These are phyloP conservation scores for Penstemon eatonii DNA, from an alignment of 257 asterid genomes.

Conservation along the genomic window DNA sequence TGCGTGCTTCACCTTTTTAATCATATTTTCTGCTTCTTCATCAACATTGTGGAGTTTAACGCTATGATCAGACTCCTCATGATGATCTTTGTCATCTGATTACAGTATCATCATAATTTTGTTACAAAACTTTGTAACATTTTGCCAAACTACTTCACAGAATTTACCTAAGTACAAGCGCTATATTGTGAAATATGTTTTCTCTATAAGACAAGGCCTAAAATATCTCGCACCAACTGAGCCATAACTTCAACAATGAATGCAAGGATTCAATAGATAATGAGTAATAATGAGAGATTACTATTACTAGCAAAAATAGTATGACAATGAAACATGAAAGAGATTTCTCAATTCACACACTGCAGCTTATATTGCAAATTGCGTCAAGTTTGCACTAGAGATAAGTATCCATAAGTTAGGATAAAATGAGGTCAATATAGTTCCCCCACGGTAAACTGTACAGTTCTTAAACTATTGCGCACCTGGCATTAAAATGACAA, in stretches of 20 bases:
- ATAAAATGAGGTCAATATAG: background rate
- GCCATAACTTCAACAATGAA: conserved; percentile 15
- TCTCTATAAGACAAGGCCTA: conserved; percentile 5
- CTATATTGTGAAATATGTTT: conserved; percentile 1
- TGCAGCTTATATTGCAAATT: background rate
- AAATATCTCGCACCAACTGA: conserved; percentile 11
- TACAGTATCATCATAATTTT: conserved; percentile 22
- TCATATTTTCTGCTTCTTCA: conserved; percentile 76
- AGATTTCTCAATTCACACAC: conserved; percentile 12
- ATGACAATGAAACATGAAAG: background rate
- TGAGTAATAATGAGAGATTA: background rate
- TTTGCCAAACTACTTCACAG: conserved; percentile 13
- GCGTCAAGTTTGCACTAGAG: conserved; percentile 8
- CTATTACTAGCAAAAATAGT: background rate
- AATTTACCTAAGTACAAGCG: conserved; percentile 16
- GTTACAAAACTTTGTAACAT: conserved; percentile 9
- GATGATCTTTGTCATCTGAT: conserved; percentile 76
- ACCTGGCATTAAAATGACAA: background rate
- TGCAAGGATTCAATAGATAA: conserved; percentile 15
- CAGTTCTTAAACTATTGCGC: background rate
- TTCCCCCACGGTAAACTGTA: background rate
- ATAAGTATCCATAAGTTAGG: conserved; percentile 1
- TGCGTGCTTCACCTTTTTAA: conserved; percentile 88
- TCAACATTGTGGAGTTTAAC: conserved; percentile 68
- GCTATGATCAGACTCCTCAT: conserved; percentile 61